Percentiles rank a stretch among this genome's conserved stretches.
phyloP scores from a whole-genome alignment of 2,329 filamentous ascomycete genomes.

The Cladosporium austrohemisphaericum region DNA sequence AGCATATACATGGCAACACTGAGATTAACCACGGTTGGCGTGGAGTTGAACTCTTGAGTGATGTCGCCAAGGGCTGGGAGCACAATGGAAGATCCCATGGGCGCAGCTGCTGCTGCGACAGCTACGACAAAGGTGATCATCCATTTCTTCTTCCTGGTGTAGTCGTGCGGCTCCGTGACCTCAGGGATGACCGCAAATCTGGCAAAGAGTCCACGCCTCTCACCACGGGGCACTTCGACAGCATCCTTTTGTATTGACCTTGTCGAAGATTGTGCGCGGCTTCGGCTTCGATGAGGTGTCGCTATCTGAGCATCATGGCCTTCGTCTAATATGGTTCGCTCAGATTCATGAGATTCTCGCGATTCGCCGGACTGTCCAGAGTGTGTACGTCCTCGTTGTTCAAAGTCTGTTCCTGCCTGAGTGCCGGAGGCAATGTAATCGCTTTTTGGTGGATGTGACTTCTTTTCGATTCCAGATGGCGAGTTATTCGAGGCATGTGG shows the following conservation, averaged over 20 bases:
- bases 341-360: conserved; percentile 19
- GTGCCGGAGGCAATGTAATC: too few relatives aligned
- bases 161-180: conserved; percentile 71
- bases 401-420: neutral
- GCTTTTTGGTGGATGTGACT: neutral
- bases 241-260: conserved; percentile 28
- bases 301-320: conserved; percentile 29
- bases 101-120: conserved; percentile 70
- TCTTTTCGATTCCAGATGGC: neutral
- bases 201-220: conserved; percentile 69
- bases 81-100: conserved; percentile 80
- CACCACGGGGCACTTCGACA: conserved; percentile 46
- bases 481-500: neutral
- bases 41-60: conserved; percentile 57
- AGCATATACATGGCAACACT: conserved; percentile 79
- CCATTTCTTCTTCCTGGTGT: conserved; percentile 75
- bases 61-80: conserved; percentile 69
- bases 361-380: conserved; percentile 13
- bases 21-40: conserved; percentile 66
- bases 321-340: conserved; percentile 24
- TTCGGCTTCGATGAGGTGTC: conserved; percentile 23
- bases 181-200: conserved; percentile 71
- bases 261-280: conserved; percentile 25
- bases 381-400: neutral
- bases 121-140: conserved; percentile 74